phyloP scores from a whole-genome alignment of 2,329 filamentous ascomycete genomes.

The Metarhizium anisopliae region DNA sequence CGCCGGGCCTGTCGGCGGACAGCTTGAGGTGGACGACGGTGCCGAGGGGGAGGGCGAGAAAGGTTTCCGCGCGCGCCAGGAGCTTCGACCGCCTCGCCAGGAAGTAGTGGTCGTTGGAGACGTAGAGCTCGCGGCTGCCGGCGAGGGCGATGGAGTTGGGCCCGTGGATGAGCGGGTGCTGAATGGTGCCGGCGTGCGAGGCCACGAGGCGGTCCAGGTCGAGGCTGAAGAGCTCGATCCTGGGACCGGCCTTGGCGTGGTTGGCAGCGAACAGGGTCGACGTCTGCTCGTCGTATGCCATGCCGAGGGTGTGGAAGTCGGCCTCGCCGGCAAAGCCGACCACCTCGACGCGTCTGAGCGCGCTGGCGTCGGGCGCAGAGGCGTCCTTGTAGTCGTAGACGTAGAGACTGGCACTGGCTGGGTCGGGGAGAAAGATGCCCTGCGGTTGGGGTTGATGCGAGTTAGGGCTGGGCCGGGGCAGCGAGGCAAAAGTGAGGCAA shows the following conservation, averaged over 20 bases:
- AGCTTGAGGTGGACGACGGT: constrained; percentile 27
- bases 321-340: constrained; percentile 15
- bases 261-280: constrained; percentile 28
- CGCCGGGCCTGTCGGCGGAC: not conserved
- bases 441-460: constrained; percentile 1
- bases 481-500: no score
- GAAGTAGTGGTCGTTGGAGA: constrained; percentile 33
- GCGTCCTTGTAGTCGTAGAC: constrained; percentile 25
- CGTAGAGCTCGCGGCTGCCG: constrained; percentile 26
- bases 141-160: constrained; percentile 31
- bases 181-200: constrained; percentile 25
- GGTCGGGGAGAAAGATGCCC: constrained; percentile 14
- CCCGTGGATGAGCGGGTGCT: constrained; percentile 26
- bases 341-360: constrained; percentile 15
- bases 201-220: constrained; percentile 23
- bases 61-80: constrained; percentile 24
- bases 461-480: not conserved
- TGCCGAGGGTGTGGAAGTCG: constrained; percentile 32
- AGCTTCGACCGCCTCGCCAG: constrained; percentile 13
- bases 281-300: constrained; percentile 26
- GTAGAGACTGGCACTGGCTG: constrained; percentile 23
- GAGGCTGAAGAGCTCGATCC: constrained; percentile 30
- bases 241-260: constrained; percentile 24
- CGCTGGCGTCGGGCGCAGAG: constrained; percentile 5
- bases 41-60: constrained; percentile 21